Base-by-base conservation (phyloP, 257 asterid species). In the Solanum habrochaites region DNA sequence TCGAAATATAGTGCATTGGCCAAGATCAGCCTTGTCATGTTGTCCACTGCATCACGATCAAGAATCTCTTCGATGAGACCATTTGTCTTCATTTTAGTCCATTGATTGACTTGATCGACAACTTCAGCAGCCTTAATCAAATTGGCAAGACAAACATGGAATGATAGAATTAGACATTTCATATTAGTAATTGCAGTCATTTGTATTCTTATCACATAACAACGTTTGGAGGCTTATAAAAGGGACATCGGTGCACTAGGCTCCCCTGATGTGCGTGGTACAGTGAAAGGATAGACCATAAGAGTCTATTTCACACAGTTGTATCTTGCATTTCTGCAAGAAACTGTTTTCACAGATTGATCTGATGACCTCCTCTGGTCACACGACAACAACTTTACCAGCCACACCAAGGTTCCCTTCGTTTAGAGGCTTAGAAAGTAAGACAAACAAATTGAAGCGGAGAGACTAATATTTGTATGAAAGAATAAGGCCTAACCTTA, bases 1-100 rank as follows among this genome's bases (percentile, higher is more conserved):
- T 91, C 88, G 8, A 88, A 89, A 73, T 88, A 89, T 15, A 91
- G 15, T 7, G 90, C 91, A 74, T 89, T 88, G 11, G 88, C 91
- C 14, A 91, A 81, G 21, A 91, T n/a, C 31, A 91, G 87, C 75
- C 89, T 84, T 8, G 90, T 85, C 60, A 32, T 12, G 49, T 31
- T 18, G 85, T 88, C 58, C 1, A 89, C 72, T 0, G 90, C 52
- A 15, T 60, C 89, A 31, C 72, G 43, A 64, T 89, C 89, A 74
- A 88, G 91, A 67, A 90, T 87, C 15, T 87, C 87, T 85, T 89
- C 69, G 40, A 90, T 87, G 2, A 89, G 87, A 42, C 86, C 88
- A 83, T 45, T 86, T 58, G 92, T 90, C 71, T 62, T 75, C 49
- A 86, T 86, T 77, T 88, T 87, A 39, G 86, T 86, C 92, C 92